Conservation (phyloP, 805 yeast species). For the Metschnikowia chrysomelidarum region DNA sequence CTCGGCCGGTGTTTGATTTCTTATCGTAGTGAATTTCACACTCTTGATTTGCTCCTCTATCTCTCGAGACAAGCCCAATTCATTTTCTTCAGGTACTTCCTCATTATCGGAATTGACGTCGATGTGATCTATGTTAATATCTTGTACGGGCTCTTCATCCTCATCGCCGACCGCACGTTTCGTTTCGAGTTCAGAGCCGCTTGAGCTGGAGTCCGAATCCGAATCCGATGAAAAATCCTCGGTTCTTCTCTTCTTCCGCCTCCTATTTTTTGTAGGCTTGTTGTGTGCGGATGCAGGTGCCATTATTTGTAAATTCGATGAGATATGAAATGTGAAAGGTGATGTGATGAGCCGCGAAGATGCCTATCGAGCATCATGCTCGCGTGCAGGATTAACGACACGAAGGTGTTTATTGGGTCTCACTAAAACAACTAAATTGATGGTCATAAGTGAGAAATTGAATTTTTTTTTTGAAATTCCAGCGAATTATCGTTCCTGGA, state of each 20-base stretch:
- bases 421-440: too few relatives aligned
- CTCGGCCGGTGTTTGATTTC: constrained; percentile 17
- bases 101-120: constrained; percentile 28
- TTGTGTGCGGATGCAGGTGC: constrained; percentile 10
- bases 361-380: too few relatives aligned
- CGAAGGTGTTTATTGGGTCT: too few relatives aligned
- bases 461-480: too few relatives aligned
- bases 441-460: too few relatives aligned
- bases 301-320: too few relatives aligned
- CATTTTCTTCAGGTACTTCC: constrained; percentile 10
- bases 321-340: too few relatives aligned
- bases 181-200: constrained; percentile 21
- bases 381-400: too few relatives aligned
- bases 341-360: too few relatives aligned
- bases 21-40: constrained; percentile 27
- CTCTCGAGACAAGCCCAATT: constrained; percentile 18
- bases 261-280: constrained; percentile 32
- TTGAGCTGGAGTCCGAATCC: constrained; percentile 38
- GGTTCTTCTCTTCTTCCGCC: constrained; percentile 81
- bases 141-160: constrained; percentile 7
- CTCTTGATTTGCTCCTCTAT: constrained; percentile 19
- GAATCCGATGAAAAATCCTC: constrained; percentile 63
- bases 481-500: too few relatives aligned
- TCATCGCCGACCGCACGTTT: too few relatives aligned
- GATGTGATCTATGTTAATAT: constrained; percentile 29